Conservation (phyloP, 352 stramenopile species). For the Vaucheria bursata region DNA sequence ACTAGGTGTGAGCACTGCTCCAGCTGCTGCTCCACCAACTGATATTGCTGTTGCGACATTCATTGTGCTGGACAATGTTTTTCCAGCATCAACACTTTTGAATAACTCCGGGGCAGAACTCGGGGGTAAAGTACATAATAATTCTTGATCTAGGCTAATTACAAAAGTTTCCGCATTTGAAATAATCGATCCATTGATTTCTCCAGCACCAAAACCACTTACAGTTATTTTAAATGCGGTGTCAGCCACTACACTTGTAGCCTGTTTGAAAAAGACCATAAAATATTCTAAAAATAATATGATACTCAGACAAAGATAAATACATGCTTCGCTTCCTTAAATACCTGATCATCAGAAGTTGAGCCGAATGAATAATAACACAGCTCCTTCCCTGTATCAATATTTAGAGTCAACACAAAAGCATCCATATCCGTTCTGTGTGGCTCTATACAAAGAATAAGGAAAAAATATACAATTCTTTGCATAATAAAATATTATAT, state of each 20-base stretch:
- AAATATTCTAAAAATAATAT: too few species aligned
- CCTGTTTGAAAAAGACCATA: too few species aligned
- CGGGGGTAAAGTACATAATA: background rate
- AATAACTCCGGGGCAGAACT: background rate
- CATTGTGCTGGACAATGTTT: background rate
- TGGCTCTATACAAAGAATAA: background rate
- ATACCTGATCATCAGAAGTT: background rate
- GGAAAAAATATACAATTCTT: too few species aligned
- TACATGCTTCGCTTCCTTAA: too few species aligned
- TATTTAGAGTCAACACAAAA: slow-evolving; percentile 1
- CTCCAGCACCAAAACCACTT: background rate
- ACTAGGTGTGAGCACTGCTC: background rate
- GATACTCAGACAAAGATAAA: too few species aligned
- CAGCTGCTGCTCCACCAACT: background rate
- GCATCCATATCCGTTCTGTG: background rate
- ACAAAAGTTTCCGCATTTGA: background rate
- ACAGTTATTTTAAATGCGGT: background rate
- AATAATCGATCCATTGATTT: background rate
- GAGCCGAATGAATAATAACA: slow-evolving; percentile 2
- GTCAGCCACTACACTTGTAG: background rate
- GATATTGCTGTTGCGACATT: background rate
- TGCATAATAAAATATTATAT: too few species aligned
- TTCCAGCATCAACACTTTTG: background rate
- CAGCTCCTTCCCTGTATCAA: background rate
- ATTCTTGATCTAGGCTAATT: background rate